Evolutionary conservation across 2,329 filamentous ascomycete species (phyloP).

Genomic region (Allantophomopsis lycopodina): DNA sequence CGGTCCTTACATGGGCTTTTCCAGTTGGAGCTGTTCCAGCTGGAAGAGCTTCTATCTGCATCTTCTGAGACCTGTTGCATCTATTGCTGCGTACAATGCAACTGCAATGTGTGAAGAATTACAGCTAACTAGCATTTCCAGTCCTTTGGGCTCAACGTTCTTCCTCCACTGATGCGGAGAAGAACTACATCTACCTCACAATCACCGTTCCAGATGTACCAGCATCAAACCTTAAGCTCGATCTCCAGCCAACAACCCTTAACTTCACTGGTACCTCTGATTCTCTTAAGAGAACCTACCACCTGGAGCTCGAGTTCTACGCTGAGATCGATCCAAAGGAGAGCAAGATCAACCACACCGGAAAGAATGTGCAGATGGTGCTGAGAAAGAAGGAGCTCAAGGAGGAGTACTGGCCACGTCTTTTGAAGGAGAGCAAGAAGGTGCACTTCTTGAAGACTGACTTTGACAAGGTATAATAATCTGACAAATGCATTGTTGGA

Average conservation of each 20-base stretch:
- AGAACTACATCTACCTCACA: slow-evolving; percentile 92
- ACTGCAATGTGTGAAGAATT: neutral
- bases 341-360: slow-evolving; percentile 78
- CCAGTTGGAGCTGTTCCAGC: neutral
- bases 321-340: slow-evolving; percentile 77
- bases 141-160: slow-evolving; percentile 99
- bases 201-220: slow-evolving; percentile 80
- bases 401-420: slow-evolving; percentile 88
- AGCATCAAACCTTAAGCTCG: slow-evolving; percentile 62
- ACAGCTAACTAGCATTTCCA: slow-evolving; percentile 22
- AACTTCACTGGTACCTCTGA: slow-evolving; percentile 73
- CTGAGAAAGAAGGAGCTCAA: slow-evolving; percentile 95
- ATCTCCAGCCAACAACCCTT: slow-evolving; percentile 65
- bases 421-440: slow-evolving; percentile 84
- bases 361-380: slow-evolving; percentile 78
- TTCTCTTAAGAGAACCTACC: slow-evolving; percentile 76
- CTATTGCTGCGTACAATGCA: neutral
- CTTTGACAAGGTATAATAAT: slow-evolving; percentile 70
- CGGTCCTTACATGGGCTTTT: too few relatives aligned
- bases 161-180: slow-evolving; percentile 60
- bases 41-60: neutral
- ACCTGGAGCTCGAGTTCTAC: slow-evolving; percentile 77
- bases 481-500: neutral
- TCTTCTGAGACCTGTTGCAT: neutral
- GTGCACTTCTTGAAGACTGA: slow-evolving; percentile 95